A percentile compares a stretch with the other conserved stretches of the same genome.
phyloP scores from a whole-genome alignment of 202 grass and related monocot species.

The Panicum virgatum region DNA sequence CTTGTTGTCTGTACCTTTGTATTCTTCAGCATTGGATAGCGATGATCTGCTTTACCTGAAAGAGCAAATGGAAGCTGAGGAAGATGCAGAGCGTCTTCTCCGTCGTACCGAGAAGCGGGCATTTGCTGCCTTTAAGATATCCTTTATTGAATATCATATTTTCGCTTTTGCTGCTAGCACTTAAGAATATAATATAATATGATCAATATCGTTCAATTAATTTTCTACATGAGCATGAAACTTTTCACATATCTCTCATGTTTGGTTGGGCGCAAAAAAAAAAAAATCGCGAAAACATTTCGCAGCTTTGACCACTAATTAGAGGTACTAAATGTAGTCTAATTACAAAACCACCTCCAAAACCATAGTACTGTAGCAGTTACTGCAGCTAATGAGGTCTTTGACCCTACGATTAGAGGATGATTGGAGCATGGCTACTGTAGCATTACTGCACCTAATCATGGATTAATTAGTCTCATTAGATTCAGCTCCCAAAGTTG shows the following conservation, averaged over 20 bases:
- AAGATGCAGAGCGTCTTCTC: slow-evolving; percentile 94
- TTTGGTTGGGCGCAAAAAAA: too few species aligned
- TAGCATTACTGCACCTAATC: too few species aligned
- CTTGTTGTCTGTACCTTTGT: slow-evolving; percentile 35
- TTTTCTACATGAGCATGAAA: slow-evolving; percentile 5
- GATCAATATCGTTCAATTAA: neutral
- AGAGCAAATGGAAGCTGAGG: slow-evolving; percentile 99
- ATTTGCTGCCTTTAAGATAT: slow-evolving; percentile 97
- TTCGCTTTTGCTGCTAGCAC: slow-evolving; percentile 6
- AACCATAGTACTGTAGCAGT: too few species aligned
- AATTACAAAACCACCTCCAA: too few species aligned
- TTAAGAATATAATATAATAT: neutral
- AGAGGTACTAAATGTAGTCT: too few species aligned
- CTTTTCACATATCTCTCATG: neutral
- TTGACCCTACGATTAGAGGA: too few species aligned
- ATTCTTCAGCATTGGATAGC: slow-evolving; percentile 82
- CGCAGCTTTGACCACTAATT: too few species aligned
- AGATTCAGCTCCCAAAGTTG: too few species aligned
- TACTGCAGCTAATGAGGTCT: too few species aligned
- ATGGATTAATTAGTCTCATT: too few species aligned
- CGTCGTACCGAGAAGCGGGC: slow-evolving; percentile 86
- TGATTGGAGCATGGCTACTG: too few species aligned
- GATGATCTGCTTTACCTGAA: slow-evolving; percentile 99
- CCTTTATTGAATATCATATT: slow-evolving; percentile 34
- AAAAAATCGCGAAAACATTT: too few species aligned